Percentiles rank a stretch among this genome's conserved stretches.
Evolutionary conservation across 768 basidiomycete species (phyloP).

Genomic region (Suillus alpinus): DNA sequence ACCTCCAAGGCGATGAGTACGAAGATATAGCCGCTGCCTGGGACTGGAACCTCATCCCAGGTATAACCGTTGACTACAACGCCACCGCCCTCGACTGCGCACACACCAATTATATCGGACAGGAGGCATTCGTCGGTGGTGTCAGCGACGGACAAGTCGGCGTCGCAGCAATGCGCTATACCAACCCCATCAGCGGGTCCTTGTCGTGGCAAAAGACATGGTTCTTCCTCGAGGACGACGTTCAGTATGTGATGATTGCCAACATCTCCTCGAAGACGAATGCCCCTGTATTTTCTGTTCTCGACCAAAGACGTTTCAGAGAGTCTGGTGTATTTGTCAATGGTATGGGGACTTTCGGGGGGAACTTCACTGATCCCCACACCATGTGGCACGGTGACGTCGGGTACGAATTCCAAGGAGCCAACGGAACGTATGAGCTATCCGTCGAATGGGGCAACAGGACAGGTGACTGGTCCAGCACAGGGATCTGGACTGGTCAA

Average conservation of each 20-base stretch:
- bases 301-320: slow-evolving; percentile 57
- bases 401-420: slow-evolving; percentile 55
- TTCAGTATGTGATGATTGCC: slow-evolving; percentile 62
- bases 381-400: slow-evolving; percentile 65
- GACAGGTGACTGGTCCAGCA: slow-evolving; percentile 57
- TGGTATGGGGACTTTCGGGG: slow-evolving; percentile 15
- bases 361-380: slow-evolving; percentile 13
- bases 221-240: slow-evolving; percentile 68
- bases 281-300: slow-evolving; percentile 57
- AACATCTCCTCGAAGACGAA: slow-evolving; percentile 42
- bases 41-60: slow-evolving; percentile 80
- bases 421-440: slow-evolving; percentile 22
- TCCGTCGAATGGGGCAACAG: slow-evolving; percentile 45
- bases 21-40: slow-evolving; percentile 69
- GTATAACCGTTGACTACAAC: slow-evolving; percentile 63
- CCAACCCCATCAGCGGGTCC: slow-evolving; percentile 56
- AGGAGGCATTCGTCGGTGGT: slow-evolving; percentile 64
- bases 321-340: slow-evolving; percentile 43
- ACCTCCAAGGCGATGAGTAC: slow-evolving; percentile 65
- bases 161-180: slow-evolving; percentile 63
- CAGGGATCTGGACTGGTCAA: slow-evolving; percentile 63
- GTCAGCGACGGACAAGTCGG: slow-evolving; percentile 57
- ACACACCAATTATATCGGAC: slow-evolving; percentile 40
- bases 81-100: slow-evolving; percentile 52
- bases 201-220: slow-evolving; percentile 67